Conservation (phyloP, 768 basidiomycete genomes). For the Holtermanniella nyarrowii region DNA sequence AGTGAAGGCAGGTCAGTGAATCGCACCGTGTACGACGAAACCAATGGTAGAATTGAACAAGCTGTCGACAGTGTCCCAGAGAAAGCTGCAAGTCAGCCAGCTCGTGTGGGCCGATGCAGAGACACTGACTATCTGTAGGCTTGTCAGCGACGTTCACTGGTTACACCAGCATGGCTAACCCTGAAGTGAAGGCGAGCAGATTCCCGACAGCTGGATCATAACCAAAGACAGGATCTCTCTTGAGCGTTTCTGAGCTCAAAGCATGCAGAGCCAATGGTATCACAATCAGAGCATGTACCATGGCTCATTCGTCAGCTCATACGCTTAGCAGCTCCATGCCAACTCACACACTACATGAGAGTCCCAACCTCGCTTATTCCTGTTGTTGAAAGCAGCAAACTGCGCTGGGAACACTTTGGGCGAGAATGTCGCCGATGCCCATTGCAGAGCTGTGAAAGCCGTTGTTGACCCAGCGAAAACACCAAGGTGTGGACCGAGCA, state of each 20-base stretch:
- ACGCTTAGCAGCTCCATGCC: not conserved
- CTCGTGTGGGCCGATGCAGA: not conserved
- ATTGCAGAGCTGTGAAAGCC: slow-evolving; percentile 11
- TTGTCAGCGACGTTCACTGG: not conserved
- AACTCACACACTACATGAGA: slow-evolving; percentile 21
- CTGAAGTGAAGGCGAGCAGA: slow-evolving; percentile 59
- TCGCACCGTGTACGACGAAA: slow-evolving; percentile 64
- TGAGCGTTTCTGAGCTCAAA: slow-evolving; percentile 47
- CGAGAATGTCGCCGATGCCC: slow-evolving; percentile 8
- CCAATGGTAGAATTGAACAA: slow-evolving; percentile 60
- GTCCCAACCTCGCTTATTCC: slow-evolving; percentile 12
- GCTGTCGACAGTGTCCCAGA: slow-evolving; percentile 70
- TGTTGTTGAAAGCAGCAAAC: slow-evolving; percentile 11
- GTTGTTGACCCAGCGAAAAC: slow-evolving; percentile 10
- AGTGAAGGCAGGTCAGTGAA: not conserved
- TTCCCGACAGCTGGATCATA: slow-evolving; percentile 55
- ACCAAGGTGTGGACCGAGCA: slow-evolving; percentile 21
- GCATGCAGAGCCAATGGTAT: slow-evolving; percentile 55
- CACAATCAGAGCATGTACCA: slow-evolving; percentile 59
- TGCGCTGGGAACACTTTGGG: not conserved
- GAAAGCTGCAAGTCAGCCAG: slow-evolving; percentile 39
- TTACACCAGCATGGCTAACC: slow-evolving; percentile 44
- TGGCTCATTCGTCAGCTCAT: slow-evolving; percentile 43
- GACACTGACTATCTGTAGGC: not conserved
- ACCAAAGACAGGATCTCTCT: slow-evolving; percentile 62